Base-by-base conservation (phyloP, 2,329 filamentous ascomycete genomes). In the Aspergillus sp. region DNA sequence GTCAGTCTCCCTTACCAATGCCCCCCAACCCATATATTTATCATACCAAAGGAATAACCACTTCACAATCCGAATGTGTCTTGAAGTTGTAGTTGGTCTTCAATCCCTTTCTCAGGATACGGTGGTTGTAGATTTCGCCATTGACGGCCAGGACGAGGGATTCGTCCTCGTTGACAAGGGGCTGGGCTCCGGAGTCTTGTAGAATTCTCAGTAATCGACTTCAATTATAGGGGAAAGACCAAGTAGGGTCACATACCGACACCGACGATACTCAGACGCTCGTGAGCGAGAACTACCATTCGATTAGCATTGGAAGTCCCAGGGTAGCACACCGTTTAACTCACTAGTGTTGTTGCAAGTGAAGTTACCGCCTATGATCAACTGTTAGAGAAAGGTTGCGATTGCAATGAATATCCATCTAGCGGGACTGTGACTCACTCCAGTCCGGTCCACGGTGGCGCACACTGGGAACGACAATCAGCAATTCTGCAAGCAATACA, bases 61-160 rank as follows among this genome's bases (percentile, higher is more conserved):
- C 91, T 72, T 98, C 93, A 72, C 93, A 98, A 66, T 98, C 93
- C 32, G 91, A 97, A 65, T 93, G 86, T 54, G 93, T 98, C 83
- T 96, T 96, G 83, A 97, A 98, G 70, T 90, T 85, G 72, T 96
- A 96, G 32, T 83, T 80, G 48, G 76, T 82, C 72, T 88, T 88
- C 60, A 96, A 76, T 59, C 77, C 76, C 74, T 96, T 97, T 66
- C 93, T 86, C 62, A 98, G 78, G 62, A 95, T 81, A 66, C 91
- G 87, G 75, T 98, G 93, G 83, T 98, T 98, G 80, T 98, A 98
- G 68, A 98, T 98, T 70, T 98, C 93, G 72, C 93, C 93, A 71
- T 98, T 98, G 81, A 97, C 93, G 53, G 93, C 91, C 49, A 98
- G 82, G 52, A 91, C 84, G 60, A 98, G 85, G 59, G 78, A 85